Evolutionary conservation across 2,329 filamentous ascomycete genomes (phyloP).

Genomic region (Beauveria caledonica): DNA sequence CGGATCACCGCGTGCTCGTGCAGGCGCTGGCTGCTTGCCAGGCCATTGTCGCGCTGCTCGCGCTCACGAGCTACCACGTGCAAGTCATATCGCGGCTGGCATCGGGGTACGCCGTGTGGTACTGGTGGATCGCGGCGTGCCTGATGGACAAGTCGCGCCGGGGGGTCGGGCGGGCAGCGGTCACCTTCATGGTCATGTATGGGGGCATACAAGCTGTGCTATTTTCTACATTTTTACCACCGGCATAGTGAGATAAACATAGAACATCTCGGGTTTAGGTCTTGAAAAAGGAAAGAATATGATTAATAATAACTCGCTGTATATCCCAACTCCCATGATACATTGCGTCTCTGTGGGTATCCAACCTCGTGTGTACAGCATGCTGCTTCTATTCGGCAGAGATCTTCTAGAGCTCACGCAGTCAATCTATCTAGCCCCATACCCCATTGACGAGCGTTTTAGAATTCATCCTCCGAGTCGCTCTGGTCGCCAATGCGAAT

Average conservation of each 20-base stretch:
- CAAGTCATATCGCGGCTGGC: slow-evolving; percentile 88
- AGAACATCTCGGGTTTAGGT: neutral
- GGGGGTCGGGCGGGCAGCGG: slow-evolving; percentile 30
- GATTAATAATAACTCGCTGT: neutral
- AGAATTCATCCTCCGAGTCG: slow-evolving; percentile 63
- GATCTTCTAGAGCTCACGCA: neutral
- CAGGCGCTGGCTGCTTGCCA: slow-evolving; percentile 63
- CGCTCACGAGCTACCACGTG: slow-evolving; percentile 77
- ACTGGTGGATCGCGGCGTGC: slow-evolving; percentile 63
- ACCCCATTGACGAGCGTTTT: slow-evolving; percentile 12
- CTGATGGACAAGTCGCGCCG: slow-evolving; percentile 27
- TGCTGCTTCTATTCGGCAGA: no score
- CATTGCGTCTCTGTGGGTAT: neutral
- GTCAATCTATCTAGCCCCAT: neutral
- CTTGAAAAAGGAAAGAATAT: neutral
- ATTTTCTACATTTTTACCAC: slow-evolving; percentile 85
- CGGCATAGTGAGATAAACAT: slow-evolving; percentile 46
- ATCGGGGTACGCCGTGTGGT: slow-evolving; percentile 85
- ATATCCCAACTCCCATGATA: slow-evolving; percentile 1
- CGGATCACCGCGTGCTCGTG: slow-evolving; percentile 27
- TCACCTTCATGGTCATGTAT: slow-evolving; percentile 73
- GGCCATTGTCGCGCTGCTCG: slow-evolving; percentile 59
- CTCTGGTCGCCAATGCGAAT: slow-evolving; percentile 66
- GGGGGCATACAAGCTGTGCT: slow-evolving; percentile 72
- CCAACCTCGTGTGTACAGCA: neutral